These are phyloP conservation scores for Smittium culicis DNA, from an alignment of 371 early-diverging fungal genomes.

Conservation along the genomic window DNA sequence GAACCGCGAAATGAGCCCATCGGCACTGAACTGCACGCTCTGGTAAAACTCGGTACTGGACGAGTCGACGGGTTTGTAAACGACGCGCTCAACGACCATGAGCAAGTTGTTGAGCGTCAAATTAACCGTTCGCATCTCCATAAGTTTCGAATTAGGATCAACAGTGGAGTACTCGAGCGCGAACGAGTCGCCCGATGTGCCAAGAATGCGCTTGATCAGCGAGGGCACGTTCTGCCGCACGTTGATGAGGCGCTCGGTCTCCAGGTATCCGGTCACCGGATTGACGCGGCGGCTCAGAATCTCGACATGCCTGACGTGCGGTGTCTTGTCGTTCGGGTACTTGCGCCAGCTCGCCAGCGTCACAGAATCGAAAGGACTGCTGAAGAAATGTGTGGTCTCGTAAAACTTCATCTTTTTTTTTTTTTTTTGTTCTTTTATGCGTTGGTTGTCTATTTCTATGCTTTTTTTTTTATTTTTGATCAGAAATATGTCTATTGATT, in stretches of 20 bases:
- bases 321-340: conserved; percentile 85
- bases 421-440: not conserved
- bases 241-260: conserved; percentile 78
- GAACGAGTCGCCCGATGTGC: conserved; percentile 51
- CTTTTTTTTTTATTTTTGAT: too few relatives aligned
- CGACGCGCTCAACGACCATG: conserved; percentile 68
- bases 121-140: conserved; percentile 59
- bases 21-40: conserved; percentile 63
- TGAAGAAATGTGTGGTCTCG: conserved; percentile 4
- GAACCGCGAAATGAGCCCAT: conserved; percentile 57
- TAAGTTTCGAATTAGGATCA: conserved; percentile 55
- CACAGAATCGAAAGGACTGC: conserved; percentile 75
- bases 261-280: conserved; percentile 65
- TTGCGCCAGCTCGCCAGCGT: conserved; percentile 89
- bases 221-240: conserved; percentile 75
- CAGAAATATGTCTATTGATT: too few relatives aligned
- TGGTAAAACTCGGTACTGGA: conserved; percentile 58
- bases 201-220: conserved; percentile 47
- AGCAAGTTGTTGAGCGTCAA: conserved; percentile 60
- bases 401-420: conserved; percentile 2
- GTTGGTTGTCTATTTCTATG: too few relatives aligned
- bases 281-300: conserved; percentile 65
- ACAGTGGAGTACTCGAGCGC: conserved; percentile 74
- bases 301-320: conserved; percentile 86
- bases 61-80: conserved; percentile 40